phyloP scores from a whole-genome alignment of 305 asterid species.

The Fraxinus paxiana region DNA sequence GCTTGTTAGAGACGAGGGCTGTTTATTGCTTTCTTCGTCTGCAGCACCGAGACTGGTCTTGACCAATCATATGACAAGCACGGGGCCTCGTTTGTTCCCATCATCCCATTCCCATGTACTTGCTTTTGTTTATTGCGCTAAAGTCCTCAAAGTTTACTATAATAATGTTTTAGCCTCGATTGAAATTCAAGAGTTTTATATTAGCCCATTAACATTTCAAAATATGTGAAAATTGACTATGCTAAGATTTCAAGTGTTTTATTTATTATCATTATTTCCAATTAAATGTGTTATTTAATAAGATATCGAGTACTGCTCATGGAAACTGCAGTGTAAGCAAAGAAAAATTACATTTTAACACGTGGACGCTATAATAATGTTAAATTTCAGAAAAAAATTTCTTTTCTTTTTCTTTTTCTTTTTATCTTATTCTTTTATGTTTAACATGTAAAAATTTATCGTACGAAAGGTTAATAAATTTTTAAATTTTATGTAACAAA shows the following conservation, averaged over 20 bases:
- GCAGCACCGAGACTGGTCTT: slow-evolving; percentile 23
- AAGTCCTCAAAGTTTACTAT: background rate
- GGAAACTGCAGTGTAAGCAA: background rate
- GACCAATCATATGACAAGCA: slow-evolving; percentile 21
- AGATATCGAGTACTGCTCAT: background rate
- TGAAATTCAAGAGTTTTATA: background rate
- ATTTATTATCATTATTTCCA: background rate
- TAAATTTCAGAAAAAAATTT: background rate
- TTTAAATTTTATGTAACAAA: background rate
- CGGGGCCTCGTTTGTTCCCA: background rate
- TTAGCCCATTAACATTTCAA: background rate
- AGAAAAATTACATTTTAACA: background rate
- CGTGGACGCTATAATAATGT: background rate
- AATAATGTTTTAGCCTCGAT: background rate
- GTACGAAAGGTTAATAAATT: no score
- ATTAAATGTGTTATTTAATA: background rate
- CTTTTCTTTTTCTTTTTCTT: no score
- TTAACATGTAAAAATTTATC: background rate
- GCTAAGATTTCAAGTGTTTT: background rate
- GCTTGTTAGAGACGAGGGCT: background rate
- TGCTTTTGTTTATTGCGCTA: background rate
- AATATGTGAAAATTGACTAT: background rate
- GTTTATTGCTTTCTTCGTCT: background rate
- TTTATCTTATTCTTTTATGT: background rate
- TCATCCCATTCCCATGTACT: background rate